Evolutionary conservation across 257 asterid genomes (phyloP), one percentile per base, ranked within the genome.

Genomic region (Solanum chilense): DNA sequence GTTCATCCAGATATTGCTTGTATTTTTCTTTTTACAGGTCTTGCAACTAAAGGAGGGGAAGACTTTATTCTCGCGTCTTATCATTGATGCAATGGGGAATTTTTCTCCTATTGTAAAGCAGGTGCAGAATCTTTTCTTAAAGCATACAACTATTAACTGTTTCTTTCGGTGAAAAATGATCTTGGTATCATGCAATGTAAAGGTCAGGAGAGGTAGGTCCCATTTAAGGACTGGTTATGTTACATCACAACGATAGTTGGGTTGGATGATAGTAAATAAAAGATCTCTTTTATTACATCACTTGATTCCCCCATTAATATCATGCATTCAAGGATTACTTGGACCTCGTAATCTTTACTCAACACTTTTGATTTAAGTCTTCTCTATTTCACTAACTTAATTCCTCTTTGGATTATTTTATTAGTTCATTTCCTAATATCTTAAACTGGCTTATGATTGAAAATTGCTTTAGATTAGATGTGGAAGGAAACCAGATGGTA

Each of bases 31-130:
- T 58, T 86, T 13, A 27, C 94, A 97, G 99, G 97, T 91, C 44
- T 85, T 95, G 88, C 90, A 94, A 89, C 92, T 95, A 69, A 90
- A 91, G 33, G 97, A 94, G 83, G 98, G 95, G 25, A 97, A 91
- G 91, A 83, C 92, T 89, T 88, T 97, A 68, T 91, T 93, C n/a
- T 90, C 99, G 7, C 94, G 92, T 87, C 96, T 97, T 86, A 60
- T 97, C 87, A 91, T 97, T 89, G 99, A 97, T 91, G 98, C 99
- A 69, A 97, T 97, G 99, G 99, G 99, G 56, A 97, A 97, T 90
- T 97, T 97, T 92, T 97, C 99, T 82, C 99, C 99, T 7, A 91
- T 97, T 49, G 99, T 97, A 76, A 95, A 89, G 90, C 99, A 97
- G 93, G 98, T 95, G 87, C 88, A 29, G 12, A 88, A 91, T 87